These are phyloP conservation scores for Rhizopus arrhizus DNA, from an alignment of 371 early-diverging fungal species.

Conservation along the genomic window DNA sequence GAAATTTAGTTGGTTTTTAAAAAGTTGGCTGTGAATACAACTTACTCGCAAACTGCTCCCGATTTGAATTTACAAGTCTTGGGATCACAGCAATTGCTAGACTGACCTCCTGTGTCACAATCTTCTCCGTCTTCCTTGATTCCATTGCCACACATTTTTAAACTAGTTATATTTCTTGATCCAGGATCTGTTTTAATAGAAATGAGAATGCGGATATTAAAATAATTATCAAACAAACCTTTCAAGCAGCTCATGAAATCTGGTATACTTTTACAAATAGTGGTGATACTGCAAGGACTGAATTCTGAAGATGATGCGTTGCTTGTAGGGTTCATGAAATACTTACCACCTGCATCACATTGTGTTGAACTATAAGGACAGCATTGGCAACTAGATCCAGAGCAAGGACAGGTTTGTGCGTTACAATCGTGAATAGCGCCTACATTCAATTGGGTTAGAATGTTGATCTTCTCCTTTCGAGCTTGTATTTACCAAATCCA, in stretches of 20 bases:
- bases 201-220: not conserved
- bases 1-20: too few relatives aligned
- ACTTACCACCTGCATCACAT: conserved; percentile 84
- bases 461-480: not conserved
- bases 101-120: conserved; percentile 87
- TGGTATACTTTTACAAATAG: conserved; percentile 66
- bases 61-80: conserved; percentile 79
- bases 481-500: conserved; percentile 64
- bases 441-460: conserved; percentile 6
- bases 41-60: conserved; percentile 78
- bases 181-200: conserved; percentile 56
- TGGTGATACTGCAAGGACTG: conserved; percentile 81
- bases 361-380: conserved; percentile 68
- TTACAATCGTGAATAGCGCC: conserved; percentile 77
- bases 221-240: conserved; percentile 32
- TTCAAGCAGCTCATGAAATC: conserved; percentile 58
- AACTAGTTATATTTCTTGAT: conserved; percentile 41
- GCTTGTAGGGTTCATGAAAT: conserved; percentile 87
- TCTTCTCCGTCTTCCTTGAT: conserved; percentile 90
- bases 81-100: conserved; percentile 81
- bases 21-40: conserved; percentile 1
- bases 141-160: conserved; percentile 93
- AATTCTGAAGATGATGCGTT: conserved; percentile 71
- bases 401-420: conserved; percentile 61
- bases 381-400: conserved; percentile 59